phyloP scores from a whole-genome alignment of 768 basidiomycete genomes.

The Suillus ampliporus region DNA sequence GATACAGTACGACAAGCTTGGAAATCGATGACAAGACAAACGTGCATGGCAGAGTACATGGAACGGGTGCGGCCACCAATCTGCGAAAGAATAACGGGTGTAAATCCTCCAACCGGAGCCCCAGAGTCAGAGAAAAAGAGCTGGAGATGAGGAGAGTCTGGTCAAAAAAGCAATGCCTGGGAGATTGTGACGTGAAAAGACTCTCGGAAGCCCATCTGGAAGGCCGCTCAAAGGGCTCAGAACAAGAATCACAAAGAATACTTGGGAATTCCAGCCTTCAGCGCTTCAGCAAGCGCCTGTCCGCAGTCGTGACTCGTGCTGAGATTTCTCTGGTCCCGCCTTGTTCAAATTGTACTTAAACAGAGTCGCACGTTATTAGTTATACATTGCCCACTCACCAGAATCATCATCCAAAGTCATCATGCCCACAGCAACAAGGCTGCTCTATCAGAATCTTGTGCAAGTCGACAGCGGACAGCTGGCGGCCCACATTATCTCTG shows the following conservation, averaged over 20 bases:
- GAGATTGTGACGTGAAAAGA: neutral
- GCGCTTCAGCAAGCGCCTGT: neutral
- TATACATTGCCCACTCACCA: slow-evolving; percentile 2
- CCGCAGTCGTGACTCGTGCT: too few species aligned
- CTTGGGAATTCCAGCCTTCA: too few species aligned
- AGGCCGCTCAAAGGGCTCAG: neutral
- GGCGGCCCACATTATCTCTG: slow-evolving; percentile 17
- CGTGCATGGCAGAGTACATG: neutral
- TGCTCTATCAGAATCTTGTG: slow-evolving; percentile 34
- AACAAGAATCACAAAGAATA: neutral
- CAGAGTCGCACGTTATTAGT: neutral
- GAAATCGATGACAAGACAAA: neutral
- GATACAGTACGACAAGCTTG: too few species aligned
- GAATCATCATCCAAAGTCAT: neutral
- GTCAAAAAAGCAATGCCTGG: neutral
- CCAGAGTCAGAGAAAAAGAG: neutral
- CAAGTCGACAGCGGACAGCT: slow-evolving; percentile 29
- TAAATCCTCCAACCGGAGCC: neutral
- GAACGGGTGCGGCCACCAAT: neutral
- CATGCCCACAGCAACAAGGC: slow-evolving; percentile 22
- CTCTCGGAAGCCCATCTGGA: too few species aligned
- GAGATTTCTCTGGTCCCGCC: neutral
- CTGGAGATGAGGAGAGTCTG: neutral
- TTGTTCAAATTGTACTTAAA: neutral
- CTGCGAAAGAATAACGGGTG: neutral